phyloP scores from a whole-genome alignment of 78 protist genomes.

The Reticulomyxa filosa region DNA sequence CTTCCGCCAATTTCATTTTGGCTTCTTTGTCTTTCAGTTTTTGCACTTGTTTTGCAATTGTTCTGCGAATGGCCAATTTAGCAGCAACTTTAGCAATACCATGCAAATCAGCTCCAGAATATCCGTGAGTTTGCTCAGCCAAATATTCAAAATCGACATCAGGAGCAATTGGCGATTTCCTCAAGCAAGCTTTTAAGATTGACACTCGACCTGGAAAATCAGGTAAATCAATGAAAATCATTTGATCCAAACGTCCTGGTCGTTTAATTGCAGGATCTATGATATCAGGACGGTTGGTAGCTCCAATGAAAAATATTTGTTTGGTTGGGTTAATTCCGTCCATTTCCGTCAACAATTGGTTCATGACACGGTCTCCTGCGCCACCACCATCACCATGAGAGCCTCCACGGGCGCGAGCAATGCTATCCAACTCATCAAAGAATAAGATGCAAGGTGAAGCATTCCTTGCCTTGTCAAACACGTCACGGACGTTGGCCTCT shows the following conservation, averaged over 20 bases:
- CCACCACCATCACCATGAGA: slow-evolving; percentile 93
- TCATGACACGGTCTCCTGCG: slow-evolving; percentile 99
- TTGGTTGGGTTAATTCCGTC: slow-evolving; percentile 97
- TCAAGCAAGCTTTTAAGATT: slow-evolving; percentile 75
- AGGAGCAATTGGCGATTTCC: slow-evolving; percentile 15
- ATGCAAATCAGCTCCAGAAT: slow-evolving; percentile 97
- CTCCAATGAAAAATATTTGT: slow-evolving; percentile 99
- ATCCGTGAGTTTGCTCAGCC: slow-evolving; percentile 78
- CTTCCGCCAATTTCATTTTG: not conserved
- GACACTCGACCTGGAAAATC: slow-evolving; percentile 68
- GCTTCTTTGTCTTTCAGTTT: slow-evolving; percentile 3
- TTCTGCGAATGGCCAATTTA: not conserved
- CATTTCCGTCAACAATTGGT: slow-evolving; percentile 98
- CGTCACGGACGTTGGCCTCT: slow-evolving; percentile 96
- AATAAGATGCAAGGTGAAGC: slow-evolving; percentile 99
- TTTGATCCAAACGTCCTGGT: slow-evolving; percentile 97
- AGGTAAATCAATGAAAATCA: slow-evolving; percentile 98
- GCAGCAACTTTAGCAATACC: not conserved
- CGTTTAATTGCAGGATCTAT: slow-evolving; percentile 98
- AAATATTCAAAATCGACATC: slow-evolving; percentile 70
- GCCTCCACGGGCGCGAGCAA: slow-evolving; percentile 90
- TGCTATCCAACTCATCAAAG: slow-evolving; percentile 99
- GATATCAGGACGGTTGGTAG: slow-evolving; percentile 99
- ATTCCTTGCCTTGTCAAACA: slow-evolving; percentile 96
- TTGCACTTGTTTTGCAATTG: not conserved